These are phyloP conservation scores for Parathielavia hyrcaniae DNA, from an alignment of 495 filamentous ascomycete species.

Conservation along the genomic window DNA sequence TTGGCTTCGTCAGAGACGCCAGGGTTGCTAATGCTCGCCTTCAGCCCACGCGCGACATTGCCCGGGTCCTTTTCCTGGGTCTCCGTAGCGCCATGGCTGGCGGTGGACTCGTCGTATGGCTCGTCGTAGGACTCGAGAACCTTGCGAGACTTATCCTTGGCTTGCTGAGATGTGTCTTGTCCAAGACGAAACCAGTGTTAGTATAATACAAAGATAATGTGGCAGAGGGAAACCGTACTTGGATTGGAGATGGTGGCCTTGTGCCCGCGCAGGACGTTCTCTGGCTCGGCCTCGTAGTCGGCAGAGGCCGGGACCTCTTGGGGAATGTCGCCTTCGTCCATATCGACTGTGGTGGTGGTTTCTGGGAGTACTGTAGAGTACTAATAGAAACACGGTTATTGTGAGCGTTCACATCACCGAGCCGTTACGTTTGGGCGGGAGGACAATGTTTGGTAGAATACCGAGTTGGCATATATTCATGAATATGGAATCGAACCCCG, in stretches of 20 bases:
- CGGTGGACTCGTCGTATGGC: slow-evolving; percentile 25
- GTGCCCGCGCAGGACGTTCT: slow-evolving; percentile 45
- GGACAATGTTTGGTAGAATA: too few species aligned
- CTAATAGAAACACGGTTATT: too few species aligned
- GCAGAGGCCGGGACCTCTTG: slow-evolving; percentile 19
- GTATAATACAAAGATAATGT: slow-evolving; percentile 2
- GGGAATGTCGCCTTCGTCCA: slow-evolving; percentile 18
- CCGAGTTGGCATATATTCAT: too few species aligned
- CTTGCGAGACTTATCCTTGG: slow-evolving; percentile 41
- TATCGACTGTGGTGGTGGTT: background rate
- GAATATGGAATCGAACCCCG: too few species aligned
- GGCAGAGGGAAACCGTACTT: slow-evolving; percentile 24
- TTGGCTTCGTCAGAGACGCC: slow-evolving; percentile 43
- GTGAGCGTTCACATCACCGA: too few species aligned
- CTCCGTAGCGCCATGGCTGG: slow-evolving; percentile 8
- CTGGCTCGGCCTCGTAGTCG: slow-evolving; percentile 23
- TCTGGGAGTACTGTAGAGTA: too few species aligned
- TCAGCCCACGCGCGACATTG: slow-evolving; percentile 41
- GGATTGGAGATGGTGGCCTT: slow-evolving; percentile 47
- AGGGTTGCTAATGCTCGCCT: slow-evolving; percentile 41
- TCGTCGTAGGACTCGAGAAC: slow-evolving; percentile 38
- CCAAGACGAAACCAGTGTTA: background rate
- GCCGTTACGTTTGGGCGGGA: too few species aligned
- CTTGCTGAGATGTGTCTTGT: slow-evolving; percentile 39
- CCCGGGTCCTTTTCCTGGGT: slow-evolving; percentile 36